Base-by-base conservation (phyloP, 306 rosid genomes). In the Cicer judaicum region DNA sequence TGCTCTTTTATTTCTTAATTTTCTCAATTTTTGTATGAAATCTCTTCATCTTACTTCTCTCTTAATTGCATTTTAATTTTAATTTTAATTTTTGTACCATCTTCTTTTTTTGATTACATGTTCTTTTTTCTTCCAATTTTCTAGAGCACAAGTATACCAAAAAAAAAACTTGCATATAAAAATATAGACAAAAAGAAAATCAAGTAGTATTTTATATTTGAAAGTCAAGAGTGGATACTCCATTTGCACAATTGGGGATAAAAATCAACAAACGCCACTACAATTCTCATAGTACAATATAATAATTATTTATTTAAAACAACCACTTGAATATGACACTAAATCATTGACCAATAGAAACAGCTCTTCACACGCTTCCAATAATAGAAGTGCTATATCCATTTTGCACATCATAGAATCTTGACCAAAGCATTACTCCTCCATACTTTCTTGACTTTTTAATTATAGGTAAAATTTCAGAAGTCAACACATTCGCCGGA, bases 361-460 rank as follows among this genome's bases (percentile, higher is more conserved):
- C 49, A 6, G 9, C 42, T n/a, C 8, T 18, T 64, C 85, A 89
- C 19, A 92, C 88, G 75, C 81, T 82, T 2, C 42, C 10, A 39
- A 64, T 38, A 70, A 90, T 81, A 62, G 84, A 46, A 53, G 70
- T n/a, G 60, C 88, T 88, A 24, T 87, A 93, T 12, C 92, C 92
- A 24, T 14, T 82, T 47, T 79, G 68, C 6, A 65, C 46, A 81
- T 89, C 97, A 82, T 11, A 67, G 81, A 63, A 89, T 46, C 84
- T 87, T 13, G 92, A 87, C 95, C 95, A 90, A 29, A 90, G 50
- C 95, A 88, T 93, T 47, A 93, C 96, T 7, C 97, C 98, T 53
- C 92, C 97, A 73, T 93, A 91, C 67, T 87, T 81, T 0, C 78
- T 60, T 1, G 96, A 85, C 66, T 72, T 76, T 78, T 79, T 82